Conservation (phyloP, 345 rosid genomes). For the Linum usitatissimum region DNA sequence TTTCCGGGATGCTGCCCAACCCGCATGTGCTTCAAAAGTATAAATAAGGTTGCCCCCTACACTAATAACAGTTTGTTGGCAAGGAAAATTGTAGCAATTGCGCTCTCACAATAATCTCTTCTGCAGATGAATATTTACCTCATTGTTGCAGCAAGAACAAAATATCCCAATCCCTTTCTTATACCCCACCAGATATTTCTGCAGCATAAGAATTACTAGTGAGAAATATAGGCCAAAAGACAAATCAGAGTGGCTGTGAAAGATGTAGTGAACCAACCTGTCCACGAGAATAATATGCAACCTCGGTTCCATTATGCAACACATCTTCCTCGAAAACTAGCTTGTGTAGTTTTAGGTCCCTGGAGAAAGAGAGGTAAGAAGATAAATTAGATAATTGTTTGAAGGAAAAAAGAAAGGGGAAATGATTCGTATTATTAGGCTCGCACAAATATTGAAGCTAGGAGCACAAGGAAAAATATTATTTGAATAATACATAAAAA, state of each 20-base stretch:
- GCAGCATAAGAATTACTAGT: conserved; percentile 25
- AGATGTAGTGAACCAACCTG: conserved; percentile 18
- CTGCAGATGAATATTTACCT: conserved; percentile 13
- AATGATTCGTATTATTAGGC: background rate
- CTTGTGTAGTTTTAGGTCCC: conserved; percentile 24
- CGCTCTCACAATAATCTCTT: background rate
- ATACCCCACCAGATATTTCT: conserved; percentile 26
- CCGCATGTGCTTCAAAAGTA: conserved; percentile 25
- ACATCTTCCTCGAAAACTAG: conserved; percentile 26
- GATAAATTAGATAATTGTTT: background rate
- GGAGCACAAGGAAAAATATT: conserved; percentile 2
- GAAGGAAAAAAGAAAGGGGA: background rate
- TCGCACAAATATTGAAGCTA: background rate
- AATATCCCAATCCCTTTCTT: conserved; percentile 23
- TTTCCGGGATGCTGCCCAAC: conserved; percentile 24
- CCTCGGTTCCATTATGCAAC: conserved; percentile 28
- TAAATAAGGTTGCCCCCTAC: too few relatives aligned
- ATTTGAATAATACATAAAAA: conserved; percentile 1
- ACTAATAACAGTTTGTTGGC: too few relatives aligned
- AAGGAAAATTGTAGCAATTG: background rate
- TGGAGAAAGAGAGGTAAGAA: conserved; percentile 5
- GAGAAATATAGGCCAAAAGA: conserved; percentile 16
- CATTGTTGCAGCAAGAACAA: conserved; percentile 21
- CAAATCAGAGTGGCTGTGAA: conserved; percentile 15
- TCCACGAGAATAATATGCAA: conserved; percentile 27